A percentile compares a stretch with the other conserved stretches of the same genome.
Conservation (phyloP, 345 rosid species). For the Viola odorata region DNA sequence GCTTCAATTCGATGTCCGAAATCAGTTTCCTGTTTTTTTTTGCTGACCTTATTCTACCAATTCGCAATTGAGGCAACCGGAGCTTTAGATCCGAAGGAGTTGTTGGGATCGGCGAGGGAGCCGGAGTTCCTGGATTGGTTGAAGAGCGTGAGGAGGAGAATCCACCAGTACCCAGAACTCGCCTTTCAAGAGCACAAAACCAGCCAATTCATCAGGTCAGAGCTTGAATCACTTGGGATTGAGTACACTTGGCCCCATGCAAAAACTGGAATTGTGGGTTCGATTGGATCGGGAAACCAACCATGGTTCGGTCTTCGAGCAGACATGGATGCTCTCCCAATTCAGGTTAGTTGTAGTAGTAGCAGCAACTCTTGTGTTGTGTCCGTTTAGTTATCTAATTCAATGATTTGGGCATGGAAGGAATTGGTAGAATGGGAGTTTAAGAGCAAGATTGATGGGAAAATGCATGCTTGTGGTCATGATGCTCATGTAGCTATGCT, state of each 20-base stretch:
- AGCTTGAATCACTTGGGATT: slow-evolving; percentile 38
- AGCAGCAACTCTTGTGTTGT: neutral
- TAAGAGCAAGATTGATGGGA: slow-evolving; percentile 40
- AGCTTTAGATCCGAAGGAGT: too few relatives aligned
- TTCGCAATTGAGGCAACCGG: too few relatives aligned
- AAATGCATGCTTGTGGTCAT: slow-evolving; percentile 65
- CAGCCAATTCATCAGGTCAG: slow-evolving; percentile 31
- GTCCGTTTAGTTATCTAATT: neutral
- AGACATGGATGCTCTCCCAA: slow-evolving; percentile 56
- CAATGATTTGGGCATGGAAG: slow-evolving; percentile 6
- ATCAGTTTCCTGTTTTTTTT: too few relatives aligned
- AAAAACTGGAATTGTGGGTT: slow-evolving; percentile 43
- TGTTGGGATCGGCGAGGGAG: slow-evolving; percentile 29
- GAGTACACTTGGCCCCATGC: slow-evolving; percentile 47
- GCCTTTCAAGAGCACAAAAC: slow-evolving; percentile 41
- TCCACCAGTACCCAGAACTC: slow-evolving; percentile 49
- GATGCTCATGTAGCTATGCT: slow-evolving; percentile 49
- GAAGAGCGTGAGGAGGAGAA: slow-evolving; percentile 31
- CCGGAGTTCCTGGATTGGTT: slow-evolving; percentile 42
- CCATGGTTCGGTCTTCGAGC: slow-evolving; percentile 55
- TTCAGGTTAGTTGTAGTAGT: slow-evolving; percentile 28
- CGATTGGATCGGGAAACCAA: slow-evolving; percentile 34
- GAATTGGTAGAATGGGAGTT: slow-evolving; percentile 45
- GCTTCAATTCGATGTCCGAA: too few relatives aligned
- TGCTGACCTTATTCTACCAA: too few relatives aligned